Evolutionary conservation across 495 filamentous ascomycete genomes (phyloP).

Genomic region (Cercophora newfieldiana): DNA sequence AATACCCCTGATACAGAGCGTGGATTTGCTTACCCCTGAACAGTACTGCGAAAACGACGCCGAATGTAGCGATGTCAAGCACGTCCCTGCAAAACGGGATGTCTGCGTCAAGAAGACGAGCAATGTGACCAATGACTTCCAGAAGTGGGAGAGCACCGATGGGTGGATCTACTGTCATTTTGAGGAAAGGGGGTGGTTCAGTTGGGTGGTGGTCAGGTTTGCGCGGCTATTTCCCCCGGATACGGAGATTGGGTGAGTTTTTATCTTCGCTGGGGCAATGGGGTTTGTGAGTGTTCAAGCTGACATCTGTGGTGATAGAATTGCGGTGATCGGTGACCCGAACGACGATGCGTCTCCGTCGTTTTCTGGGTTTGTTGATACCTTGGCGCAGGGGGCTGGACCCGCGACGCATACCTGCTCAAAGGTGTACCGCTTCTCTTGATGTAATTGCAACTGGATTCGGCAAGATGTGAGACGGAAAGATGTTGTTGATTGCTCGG

Average conservation of each 20-base stretch:
- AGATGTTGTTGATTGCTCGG: too few relatives aligned
- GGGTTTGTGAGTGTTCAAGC: neutral
- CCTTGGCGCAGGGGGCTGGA: constrained; percentile 6
- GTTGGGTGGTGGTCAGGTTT: constrained; percentile 8
- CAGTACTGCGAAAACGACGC: constrained; percentile 8
- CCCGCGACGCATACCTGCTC: constrained; percentile 14
- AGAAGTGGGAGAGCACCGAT: constrained; percentile 14
- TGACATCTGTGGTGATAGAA: neutral
- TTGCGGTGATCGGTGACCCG: neutral
- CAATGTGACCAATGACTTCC: constrained; percentile 2
- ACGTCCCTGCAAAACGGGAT: neutral
- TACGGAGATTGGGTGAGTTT: constrained; percentile 14
- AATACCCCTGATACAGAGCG: neutral
- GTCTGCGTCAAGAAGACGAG: constrained; percentile 13
- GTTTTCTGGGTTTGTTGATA: neutral
- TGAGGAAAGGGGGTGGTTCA: constrained; percentile 10
- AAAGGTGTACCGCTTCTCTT: constrained; percentile 10
- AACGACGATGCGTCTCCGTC: too few relatives aligned
- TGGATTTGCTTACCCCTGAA: neutral
- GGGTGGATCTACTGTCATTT: constrained; percentile 9
- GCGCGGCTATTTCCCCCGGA: constrained; percentile 7
- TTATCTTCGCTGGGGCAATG: neutral
- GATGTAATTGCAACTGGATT: neutral
- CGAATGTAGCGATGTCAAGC: neutral
- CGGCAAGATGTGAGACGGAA: too few relatives aligned